Evolutionary conservation across 805 yeast species (phyloP).

Genomic region (Candida nitratophila): DNA sequence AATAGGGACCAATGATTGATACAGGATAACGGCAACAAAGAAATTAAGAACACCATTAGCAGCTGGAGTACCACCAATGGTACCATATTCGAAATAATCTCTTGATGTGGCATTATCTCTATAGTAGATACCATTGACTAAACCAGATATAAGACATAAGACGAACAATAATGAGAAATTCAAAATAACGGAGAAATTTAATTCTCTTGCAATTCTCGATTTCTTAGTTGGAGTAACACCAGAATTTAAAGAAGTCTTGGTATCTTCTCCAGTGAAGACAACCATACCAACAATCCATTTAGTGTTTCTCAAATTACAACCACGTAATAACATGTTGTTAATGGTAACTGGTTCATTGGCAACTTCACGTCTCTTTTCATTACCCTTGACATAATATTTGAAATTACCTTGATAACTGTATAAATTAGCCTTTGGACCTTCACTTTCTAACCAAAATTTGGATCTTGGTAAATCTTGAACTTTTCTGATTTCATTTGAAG

Average conservation of each 20-base stretch:
- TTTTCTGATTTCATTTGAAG: constrained; percentile 40
- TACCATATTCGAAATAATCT: constrained; percentile 51
- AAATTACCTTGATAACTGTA: constrained; percentile 63
- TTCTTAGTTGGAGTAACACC: constrained; percentile 74
- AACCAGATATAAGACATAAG: constrained; percentile 62
- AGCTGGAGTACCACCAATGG: constrained; percentile 50
- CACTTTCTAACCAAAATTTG: constrained; percentile 59
- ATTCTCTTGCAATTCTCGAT: constrained; percentile 55
- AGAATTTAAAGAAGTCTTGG: constrained; percentile 72
- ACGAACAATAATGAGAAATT: constrained; percentile 57
- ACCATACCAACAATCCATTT: constrained; percentile 71
- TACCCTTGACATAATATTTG: constrained; percentile 34
- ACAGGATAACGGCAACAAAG: constrained; percentile 65
- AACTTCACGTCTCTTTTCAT: constrained; percentile 20
- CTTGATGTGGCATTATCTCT: constrained; percentile 36
- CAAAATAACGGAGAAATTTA: constrained; percentile 58
- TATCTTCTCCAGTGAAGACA: constrained; percentile 69
- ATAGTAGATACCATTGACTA: constrained; percentile 63
- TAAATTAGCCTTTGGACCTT: constrained; percentile 61
- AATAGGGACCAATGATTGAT: constrained; percentile 75
- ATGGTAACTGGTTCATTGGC: constrained; percentile 52
- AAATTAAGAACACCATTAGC: constrained; percentile 61
- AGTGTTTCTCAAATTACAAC: constrained; percentile 66
- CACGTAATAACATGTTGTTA: constrained; percentile 63
- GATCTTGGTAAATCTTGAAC: constrained; percentile 53